Evolutionary conservation across 805 yeast species (phyloP).

Genomic region (Saccharomycopsis sp.): DNA sequence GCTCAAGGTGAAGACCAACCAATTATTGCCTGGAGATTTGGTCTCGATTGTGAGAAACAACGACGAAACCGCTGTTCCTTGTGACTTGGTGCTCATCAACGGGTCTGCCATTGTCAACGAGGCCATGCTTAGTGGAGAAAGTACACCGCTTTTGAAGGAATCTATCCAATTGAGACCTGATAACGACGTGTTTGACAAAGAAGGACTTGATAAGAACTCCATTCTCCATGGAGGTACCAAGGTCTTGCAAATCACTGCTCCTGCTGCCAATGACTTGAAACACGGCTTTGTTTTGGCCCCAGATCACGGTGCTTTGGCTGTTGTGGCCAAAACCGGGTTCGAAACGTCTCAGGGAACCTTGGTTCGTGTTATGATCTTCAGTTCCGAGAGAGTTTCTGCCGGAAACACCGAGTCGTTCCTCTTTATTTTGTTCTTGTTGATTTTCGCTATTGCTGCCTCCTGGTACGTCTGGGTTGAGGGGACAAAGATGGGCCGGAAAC

Average conservation of each 20-base stretch:
- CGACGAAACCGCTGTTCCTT: constrained; percentile 90
- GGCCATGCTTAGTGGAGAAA: constrained; percentile 98
- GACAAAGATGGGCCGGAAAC: constrained; percentile 89
- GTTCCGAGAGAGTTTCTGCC: constrained; percentile 93
- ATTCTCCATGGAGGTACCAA: constrained; percentile 93
- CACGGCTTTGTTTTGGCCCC: constrained; percentile 59
- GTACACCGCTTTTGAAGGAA: constrained; percentile 93
- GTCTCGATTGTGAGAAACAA: constrained; percentile 82
- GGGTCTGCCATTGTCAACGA: constrained; percentile 96
- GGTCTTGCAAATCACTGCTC: constrained; percentile 82
- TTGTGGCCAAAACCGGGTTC: constrained; percentile 92
- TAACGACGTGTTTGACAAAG: constrained; percentile 59
- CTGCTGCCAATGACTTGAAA: constrained; percentile 33
- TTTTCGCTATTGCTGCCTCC: constrained; percentile 91
- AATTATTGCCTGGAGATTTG: constrained; percentile 84
- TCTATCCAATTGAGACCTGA: constrained; percentile 78
- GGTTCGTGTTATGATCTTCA: constrained; percentile 95
- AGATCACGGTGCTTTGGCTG: constrained; percentile 85
- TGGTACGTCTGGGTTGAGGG: constrained; percentile 99
- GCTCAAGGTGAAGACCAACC: constrained; percentile 62
- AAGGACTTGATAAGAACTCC: constrained; percentile 84
- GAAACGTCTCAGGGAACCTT: constrained; percentile 97
- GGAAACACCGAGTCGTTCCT: constrained; percentile 92
- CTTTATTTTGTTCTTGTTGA: constrained; percentile 81
- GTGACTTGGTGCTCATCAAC: constrained; percentile 79